A percentile compares a stretch with the other conserved stretches of the same genome.
Conservation (phyloP, 345 rosid genomes). For the Euphorbia pulcherrima region DNA sequence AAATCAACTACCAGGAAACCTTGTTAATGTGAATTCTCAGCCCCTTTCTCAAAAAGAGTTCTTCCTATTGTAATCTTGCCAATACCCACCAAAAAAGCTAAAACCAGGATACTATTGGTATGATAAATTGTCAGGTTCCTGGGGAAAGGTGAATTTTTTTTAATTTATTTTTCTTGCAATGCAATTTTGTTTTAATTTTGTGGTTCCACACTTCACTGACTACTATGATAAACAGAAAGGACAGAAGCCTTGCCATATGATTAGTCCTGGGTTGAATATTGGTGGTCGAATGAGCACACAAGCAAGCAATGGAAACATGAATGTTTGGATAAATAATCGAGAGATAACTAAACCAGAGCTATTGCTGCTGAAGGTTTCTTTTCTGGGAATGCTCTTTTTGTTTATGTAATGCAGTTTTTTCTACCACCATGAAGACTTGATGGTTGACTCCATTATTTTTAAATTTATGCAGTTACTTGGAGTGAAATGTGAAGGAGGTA, state of each 20-base stretch:
- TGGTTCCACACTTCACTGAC: conserved; percentile 14
- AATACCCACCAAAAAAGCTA: conserved; percentile 64
- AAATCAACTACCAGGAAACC: conserved; percentile 71
- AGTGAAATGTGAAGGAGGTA: conserved; percentile 68
- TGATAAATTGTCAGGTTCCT: conserved; percentile 69
- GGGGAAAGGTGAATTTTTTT: conserved; percentile 83
- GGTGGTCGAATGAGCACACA: conserved; percentile 40
- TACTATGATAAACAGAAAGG: conserved; percentile 54
- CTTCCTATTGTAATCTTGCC: conserved; percentile 47
- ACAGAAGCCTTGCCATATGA: conserved; percentile 69
- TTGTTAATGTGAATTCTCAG: conserved; percentile 51
- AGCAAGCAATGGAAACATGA: conserved; percentile 79
- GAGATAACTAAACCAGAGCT: conserved; percentile 63
- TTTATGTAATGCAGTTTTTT: background rate
- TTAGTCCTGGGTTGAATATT: conserved; percentile 45
- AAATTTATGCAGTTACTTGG: conserved; percentile 44
- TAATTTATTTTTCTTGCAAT: background rate
- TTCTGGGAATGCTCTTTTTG: conserved; percentile 1
- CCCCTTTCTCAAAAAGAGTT: conserved; percentile 49
- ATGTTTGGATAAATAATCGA: conserved; percentile 50
- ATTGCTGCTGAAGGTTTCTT: conserved; percentile 66
- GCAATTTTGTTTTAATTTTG: background rate
- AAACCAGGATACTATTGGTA: conserved; percentile 86
- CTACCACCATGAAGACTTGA: conserved; percentile 1
- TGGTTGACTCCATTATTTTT: conserved; percentile 16